Evolutionary conservation across 2,329 filamentous ascomycete genomes (phyloP), one percentile per base, ranked within the genome.

Genomic region (Aureobasidium sp.): DNA sequence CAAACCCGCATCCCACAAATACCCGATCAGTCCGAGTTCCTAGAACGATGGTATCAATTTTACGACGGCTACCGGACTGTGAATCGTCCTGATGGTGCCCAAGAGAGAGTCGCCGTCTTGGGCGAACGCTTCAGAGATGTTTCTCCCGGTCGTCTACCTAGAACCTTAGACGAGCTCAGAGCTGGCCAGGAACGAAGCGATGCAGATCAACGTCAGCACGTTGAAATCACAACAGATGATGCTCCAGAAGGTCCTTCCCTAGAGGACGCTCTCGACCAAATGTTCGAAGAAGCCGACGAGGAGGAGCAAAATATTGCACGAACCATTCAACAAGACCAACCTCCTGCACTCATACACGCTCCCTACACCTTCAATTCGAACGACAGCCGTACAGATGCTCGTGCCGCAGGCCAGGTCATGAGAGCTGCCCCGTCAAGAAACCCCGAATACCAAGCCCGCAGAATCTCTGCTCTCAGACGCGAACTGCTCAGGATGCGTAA

Each of bases 41-140:
- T 80, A 11, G 66, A 74, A 19, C 68, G 72, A 37, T 81, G 79
- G 79, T 79, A 77, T 65, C 78, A 81, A 57, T 81, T 78, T 63
- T 74, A 80, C 65, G 73, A 73, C 60, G 79, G 79, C 35, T 80
- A 77, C 63, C 69, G 78, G 45, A 70, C 74, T 11, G 72, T 75
- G 2, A 70, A 48, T 58, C 69, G 68, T 22, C 67, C 74, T 24
- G 76, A 79, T 67, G 78, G 78, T 15, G 71, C 67, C 3, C 76
- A 81, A 64, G 71, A 76, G 57, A 73, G 73, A 31, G 73, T 79
- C 35, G 73, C 75, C 22, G 74, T 81, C 0, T 68, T 77, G 9
- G 78, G 78, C n/a, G 79, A 81, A 67, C 74, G 76, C 6, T 71
- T 78, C 49, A 68, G 69, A 24, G 76, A 80, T 48, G 78, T 79